Evolutionary conservation across 768 basidiomycete genomes (phyloP).

Genomic region (Collybiopsis confluens): DNA sequence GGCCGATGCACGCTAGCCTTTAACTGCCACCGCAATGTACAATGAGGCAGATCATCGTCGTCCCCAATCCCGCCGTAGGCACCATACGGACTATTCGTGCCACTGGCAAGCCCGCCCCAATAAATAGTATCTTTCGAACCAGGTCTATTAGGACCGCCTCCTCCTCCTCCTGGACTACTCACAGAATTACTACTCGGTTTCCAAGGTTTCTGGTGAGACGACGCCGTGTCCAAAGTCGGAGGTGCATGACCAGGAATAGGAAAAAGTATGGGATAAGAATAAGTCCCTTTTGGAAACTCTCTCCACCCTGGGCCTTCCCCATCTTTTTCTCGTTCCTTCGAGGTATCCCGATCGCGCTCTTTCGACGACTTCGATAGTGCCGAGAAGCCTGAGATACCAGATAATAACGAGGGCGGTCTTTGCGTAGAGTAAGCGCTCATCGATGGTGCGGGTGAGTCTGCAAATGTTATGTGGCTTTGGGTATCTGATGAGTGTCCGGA

Average conservation of each 20-base stretch:
- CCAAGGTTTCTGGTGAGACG: background rate
- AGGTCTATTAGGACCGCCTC: too few relatives aligned
- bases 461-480: too few relatives aligned
- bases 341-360: conserved; percentile 25
- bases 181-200: too few relatives aligned
- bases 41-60: background rate
- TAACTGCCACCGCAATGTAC: conserved; percentile 53
- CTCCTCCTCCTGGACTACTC: background rate
- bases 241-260: conserved; percentile 76
- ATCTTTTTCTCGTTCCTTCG: conserved; percentile 27
- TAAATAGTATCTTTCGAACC: too few relatives aligned
- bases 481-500: background rate
- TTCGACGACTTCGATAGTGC: conserved; percentile 19
- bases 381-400: background rate
- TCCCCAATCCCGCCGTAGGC: too few relatives aligned
- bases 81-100: too few relatives aligned
- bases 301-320: conserved; percentile 61
- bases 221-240: conserved; percentile 64
- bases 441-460: too few relatives aligned
- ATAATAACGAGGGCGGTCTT: conserved; percentile 13
- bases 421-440: too few relatives aligned
- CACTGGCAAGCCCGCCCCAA: too few relatives aligned
- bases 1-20: conserved; percentile 82
- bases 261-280: conserved; percentile 93
- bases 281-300: conserved; percentile 86